Evolutionary conservation across 805 yeast species (phyloP).

Genomic region (Helenozyma rhizophorensis): DNA sequence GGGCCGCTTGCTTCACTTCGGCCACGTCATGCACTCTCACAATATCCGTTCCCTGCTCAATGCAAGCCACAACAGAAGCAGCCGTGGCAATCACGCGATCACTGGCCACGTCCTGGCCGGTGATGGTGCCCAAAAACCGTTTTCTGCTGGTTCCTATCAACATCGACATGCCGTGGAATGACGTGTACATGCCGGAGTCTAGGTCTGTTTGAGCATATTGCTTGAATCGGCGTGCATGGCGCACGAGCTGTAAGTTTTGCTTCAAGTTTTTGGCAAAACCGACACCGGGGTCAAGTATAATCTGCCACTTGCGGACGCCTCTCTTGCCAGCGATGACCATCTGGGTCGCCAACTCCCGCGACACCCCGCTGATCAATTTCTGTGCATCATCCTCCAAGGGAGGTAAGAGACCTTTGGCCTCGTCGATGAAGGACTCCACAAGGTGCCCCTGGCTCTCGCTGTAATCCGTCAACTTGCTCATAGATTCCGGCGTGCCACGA

Average conservation of each 20-base stretch:
- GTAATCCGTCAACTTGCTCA: conserved; percentile 60
- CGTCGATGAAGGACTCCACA: conserved; percentile 30
- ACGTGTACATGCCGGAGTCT: conserved; percentile 24
- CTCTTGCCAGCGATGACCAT: conserved; percentile 50
- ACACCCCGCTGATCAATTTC: conserved; percentile 51
- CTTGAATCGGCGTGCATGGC: conserved; percentile 46
- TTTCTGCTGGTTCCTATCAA: conserved; percentile 88
- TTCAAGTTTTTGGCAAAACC: conserved; percentile 86
- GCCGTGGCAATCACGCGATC: conserved; percentile 76
- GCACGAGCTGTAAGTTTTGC: conserved; percentile 67
- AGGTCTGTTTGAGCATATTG: conserved; percentile 34
- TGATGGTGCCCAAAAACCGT: conserved; percentile 73
- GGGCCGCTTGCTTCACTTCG: conserved; percentile 43
- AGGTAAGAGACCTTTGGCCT: conserved; percentile 8
- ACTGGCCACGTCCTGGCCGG: conserved; percentile 50
- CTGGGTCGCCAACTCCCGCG: conserved; percentile 58
- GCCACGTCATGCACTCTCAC: conserved; percentile 85
- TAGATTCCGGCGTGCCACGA: conserved; percentile 74
- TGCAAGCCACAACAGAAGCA: conserved; percentile 68
- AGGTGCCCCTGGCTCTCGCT: conserved; percentile 32
- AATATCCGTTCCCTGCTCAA: conserved; percentile 71
- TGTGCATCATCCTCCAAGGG: conserved; percentile 16
- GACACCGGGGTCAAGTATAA: conserved; percentile 89
- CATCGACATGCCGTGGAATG: conserved; percentile 57
- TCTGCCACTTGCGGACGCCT: conserved; percentile 86